These are phyloP conservation scores for Carex arenaria DNA, from an alignment of 202 grass and related monocot species.

Conservation along the genomic window DNA sequence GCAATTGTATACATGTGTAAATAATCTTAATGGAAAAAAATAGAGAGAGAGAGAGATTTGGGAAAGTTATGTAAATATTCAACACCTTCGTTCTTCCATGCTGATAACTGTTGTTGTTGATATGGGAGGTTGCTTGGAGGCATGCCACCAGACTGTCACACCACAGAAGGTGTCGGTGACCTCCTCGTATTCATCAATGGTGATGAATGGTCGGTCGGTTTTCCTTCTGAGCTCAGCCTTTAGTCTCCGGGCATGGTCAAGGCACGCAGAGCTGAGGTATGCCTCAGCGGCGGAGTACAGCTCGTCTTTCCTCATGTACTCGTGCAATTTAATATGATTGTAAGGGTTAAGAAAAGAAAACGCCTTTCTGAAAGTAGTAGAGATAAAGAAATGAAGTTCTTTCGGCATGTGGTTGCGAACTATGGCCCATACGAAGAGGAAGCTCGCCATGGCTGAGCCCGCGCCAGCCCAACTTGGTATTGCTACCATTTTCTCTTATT, in stretches of 20 bases:
- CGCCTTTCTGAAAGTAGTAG: background rate
- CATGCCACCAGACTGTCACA: slow-evolving; percentile 10
- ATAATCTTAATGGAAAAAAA: background rate
- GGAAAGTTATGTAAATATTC: background rate
- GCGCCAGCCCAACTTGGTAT: background rate
- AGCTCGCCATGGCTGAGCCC: background rate
- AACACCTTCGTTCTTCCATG: background rate
- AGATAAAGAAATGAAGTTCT: background rate
- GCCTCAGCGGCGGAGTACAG: slow-evolving; percentile 6
- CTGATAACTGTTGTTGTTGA: background rate
- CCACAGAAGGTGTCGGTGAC: slow-evolving; percentile 1
- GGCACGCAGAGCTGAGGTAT: slow-evolving; percentile 7
- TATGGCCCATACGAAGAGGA: background rate
- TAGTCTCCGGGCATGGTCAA: background rate
- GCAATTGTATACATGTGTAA: background rate
- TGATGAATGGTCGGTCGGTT: background rate
- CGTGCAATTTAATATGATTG: background rate
- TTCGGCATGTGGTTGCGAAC: background rate
- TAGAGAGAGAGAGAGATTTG: background rate
- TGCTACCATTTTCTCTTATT: background rate
- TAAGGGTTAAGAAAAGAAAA: slow-evolving; percentile 6
- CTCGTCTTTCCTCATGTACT: background rate
- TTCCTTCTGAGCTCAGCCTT: slow-evolving; percentile 19
- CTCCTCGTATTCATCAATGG: slow-evolving; percentile 4
- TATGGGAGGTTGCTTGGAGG: background rate